phyloP scores from a whole-genome alignment of 805 yeast genomes.

The Peterozyma toletana region DNA sequence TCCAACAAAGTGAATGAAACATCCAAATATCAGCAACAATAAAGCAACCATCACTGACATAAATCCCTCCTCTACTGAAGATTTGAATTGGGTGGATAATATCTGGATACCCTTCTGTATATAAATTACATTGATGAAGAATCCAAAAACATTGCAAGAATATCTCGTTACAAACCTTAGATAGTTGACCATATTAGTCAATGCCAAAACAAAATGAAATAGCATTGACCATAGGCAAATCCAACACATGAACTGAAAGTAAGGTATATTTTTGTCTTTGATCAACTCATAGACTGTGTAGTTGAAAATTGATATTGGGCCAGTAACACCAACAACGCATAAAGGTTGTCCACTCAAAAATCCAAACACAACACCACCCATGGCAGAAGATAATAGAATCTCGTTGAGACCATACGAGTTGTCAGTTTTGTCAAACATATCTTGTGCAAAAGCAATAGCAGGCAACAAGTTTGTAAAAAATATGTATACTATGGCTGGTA shows the following conservation, averaged over 20 bases:
- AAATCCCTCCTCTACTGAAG: constrained; percentile 46
- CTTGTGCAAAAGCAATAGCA: constrained; percentile 94
- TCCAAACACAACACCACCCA: constrained; percentile 89
- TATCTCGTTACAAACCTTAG: constrained; percentile 69
- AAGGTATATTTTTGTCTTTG: constrained; percentile 41
- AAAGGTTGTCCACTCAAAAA: constrained; percentile 83
- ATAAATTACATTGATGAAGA: constrained; percentile 83
- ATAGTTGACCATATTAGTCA: constrained; percentile 58
- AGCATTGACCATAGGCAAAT: constrained; percentile 85
- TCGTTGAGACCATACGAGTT: constrained; percentile 90
- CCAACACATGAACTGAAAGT: constrained; percentile 95
- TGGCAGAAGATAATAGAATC: constrained; percentile 71
- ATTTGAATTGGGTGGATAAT: constrained; percentile 57
- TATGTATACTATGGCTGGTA: constrained; percentile 77
- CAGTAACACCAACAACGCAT: constrained; percentile 95
- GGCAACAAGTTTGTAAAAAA: constrained; percentile 89
- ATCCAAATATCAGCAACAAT: constrained; percentile 72
- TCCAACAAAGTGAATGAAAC: constrained; percentile 53
- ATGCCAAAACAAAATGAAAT: constrained; percentile 68
- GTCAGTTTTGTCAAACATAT: constrained; percentile 88
- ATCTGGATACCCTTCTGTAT: constrained; percentile 88
- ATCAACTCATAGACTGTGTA: constrained; percentile 80
- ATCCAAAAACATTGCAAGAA: constrained; percentile 90
- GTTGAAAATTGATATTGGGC: constrained; percentile 88
- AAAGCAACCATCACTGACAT: constrained; percentile 70